These are phyloP conservation scores for Tetrapisispora pingtungensis DNA, from an alignment of 805 yeast species.

Conservation along the genomic window DNA sequence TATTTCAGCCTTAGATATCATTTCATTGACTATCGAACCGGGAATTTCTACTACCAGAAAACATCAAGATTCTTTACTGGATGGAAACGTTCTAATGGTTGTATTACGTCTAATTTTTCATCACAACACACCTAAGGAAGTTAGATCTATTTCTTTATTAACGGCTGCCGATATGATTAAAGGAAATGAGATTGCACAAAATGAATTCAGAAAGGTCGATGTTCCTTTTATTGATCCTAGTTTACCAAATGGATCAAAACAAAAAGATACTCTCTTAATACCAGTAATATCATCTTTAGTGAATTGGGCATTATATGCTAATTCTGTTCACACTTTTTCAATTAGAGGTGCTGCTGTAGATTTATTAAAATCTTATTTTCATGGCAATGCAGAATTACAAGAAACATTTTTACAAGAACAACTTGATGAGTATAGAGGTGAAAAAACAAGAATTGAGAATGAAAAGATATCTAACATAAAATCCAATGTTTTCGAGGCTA, in stretches of 20 bases:
- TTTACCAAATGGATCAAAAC: slow-evolving; percentile 29
- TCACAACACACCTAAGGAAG: slow-evolving; percentile 48
- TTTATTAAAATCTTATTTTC: slow-evolving; percentile 58
- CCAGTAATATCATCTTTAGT: slow-evolving; percentile 69
- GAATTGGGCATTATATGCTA: slow-evolving; percentile 71
- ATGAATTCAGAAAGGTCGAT: slow-evolving; percentile 66
- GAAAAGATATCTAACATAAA: slow-evolving; percentile 24
- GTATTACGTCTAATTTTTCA: slow-evolving; percentile 65
- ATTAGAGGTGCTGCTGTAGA: slow-evolving; percentile 63
- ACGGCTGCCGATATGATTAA: slow-evolving; percentile 71
- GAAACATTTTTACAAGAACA: slow-evolving; percentile 59
- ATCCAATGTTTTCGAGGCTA: slow-evolving; percentile 51
- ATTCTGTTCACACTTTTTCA: slow-evolving; percentile 79
- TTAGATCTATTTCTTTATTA: slow-evolving; percentile 59
- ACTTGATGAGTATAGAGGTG: slow-evolving; percentile 31
- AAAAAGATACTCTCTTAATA: slow-evolving; percentile 25
- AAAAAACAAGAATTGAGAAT: slow-evolving; percentile 5
- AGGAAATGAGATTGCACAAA: slow-evolving; percentile 57
- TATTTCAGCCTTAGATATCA: slow-evolving; percentile 57
- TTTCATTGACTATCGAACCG: slow-evolving; percentile 59
- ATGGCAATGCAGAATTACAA: slow-evolving; percentile 53
- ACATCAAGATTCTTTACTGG: slow-evolving; percentile 53
- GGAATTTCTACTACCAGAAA: slow-evolving; percentile 54
- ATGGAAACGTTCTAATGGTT: slow-evolving; percentile 53
- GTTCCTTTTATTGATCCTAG: slow-evolving; percentile 87